These are phyloP conservation scores for Thinopyrum elongatum DNA, from an alignment of 176 grass and related monocot species.

Conservation along the genomic window DNA sequence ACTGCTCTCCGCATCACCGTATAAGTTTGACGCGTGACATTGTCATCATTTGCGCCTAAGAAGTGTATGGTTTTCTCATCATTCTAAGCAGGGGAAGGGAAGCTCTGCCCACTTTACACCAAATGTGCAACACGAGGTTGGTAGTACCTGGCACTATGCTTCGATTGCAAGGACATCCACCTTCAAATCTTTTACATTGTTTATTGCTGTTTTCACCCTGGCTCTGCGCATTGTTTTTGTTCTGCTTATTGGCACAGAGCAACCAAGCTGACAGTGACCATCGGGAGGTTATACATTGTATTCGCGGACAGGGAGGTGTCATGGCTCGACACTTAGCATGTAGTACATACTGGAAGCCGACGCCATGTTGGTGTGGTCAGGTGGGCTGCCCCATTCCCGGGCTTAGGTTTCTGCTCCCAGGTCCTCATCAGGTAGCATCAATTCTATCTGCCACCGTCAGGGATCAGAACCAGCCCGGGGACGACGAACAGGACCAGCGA, in stretches of 20 bases:
- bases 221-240: not conserved
- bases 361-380: conserved; percentile 40
- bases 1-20: not conserved
- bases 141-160: conserved; percentile 44
- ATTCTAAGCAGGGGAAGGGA: not conserved
- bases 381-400: conserved; percentile 39
- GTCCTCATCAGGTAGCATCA: conserved; percentile 30
- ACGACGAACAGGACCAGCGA: conserved; percentile 15
- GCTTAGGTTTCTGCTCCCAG: conserved; percentile 40
- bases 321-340: conserved; percentile 38
- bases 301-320: conserved; percentile 30
- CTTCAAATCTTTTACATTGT: conserved; percentile 36
- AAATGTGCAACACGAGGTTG: conserved; percentile 45
- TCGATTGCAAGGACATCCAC: conserved; percentile 51
- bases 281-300: conserved; percentile 35
- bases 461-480: conserved; percentile 13
- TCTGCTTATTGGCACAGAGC: conserved; percentile 12
- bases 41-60: not conserved
- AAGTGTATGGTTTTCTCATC: not conserved
- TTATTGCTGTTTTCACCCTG: conserved; percentile 19
- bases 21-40: not conserved
- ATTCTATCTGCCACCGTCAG: conserved; percentile 39
- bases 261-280: conserved; percentile 25
- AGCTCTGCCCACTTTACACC: conserved; percentile 23
- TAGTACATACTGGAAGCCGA: conserved; percentile 53